Percentiles rank a stretch among this genome's conserved stretches.
Evolutionary conservation across 257 asterid genomes (phyloP).

Genomic region (Mitragyna speciosa): DNA sequence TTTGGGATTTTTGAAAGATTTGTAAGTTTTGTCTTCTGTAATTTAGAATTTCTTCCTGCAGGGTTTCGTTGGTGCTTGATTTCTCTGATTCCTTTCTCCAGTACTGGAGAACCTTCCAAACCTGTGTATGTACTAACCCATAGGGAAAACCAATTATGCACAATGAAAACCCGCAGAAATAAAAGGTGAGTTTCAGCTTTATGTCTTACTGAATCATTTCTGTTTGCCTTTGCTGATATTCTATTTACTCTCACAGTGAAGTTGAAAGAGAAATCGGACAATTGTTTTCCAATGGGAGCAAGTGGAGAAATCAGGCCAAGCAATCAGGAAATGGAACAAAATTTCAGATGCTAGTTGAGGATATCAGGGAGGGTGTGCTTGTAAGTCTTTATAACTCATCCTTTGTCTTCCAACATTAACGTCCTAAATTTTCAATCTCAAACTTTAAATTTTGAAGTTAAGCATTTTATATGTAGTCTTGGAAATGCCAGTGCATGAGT

Average conservation of each 20-base stretch:
- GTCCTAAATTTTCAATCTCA: not conserved
- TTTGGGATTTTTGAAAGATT: too few species aligned
- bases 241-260: slow-evolving; percentile 52
- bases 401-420: not conserved
- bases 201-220: not conserved
- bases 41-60: not conserved
- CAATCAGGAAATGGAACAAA: slow-evolving; percentile 51
- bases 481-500: not conserved
- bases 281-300: slow-evolving; percentile 71
- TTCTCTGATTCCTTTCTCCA: slow-evolving; percentile 29
- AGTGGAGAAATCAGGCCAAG: slow-evolving; percentile 57
- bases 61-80: not conserved
- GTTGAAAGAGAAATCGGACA: slow-evolving; percentile 86
- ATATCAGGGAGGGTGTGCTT: slow-evolving; percentile 82
- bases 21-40: not conserved
- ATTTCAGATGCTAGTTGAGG: slow-evolving; percentile 95
- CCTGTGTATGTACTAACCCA: slow-evolving; percentile 90
- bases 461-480: not conserved
- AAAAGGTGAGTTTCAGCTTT: slow-evolving; percentile 53
- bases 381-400: slow-evolving; percentile 45
- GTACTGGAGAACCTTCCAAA: slow-evolving; percentile 87
- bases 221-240: slow-evolving; percentile 14
- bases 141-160: slow-evolving; percentile 83
- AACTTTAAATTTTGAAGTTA: not conserved
- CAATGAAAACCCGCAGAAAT: slow-evolving; percentile 86